These are phyloP conservation scores for Phytophthora capsici DNA, from an alignment of 352 stramenopile species.

Conservation along the genomic window DNA sequence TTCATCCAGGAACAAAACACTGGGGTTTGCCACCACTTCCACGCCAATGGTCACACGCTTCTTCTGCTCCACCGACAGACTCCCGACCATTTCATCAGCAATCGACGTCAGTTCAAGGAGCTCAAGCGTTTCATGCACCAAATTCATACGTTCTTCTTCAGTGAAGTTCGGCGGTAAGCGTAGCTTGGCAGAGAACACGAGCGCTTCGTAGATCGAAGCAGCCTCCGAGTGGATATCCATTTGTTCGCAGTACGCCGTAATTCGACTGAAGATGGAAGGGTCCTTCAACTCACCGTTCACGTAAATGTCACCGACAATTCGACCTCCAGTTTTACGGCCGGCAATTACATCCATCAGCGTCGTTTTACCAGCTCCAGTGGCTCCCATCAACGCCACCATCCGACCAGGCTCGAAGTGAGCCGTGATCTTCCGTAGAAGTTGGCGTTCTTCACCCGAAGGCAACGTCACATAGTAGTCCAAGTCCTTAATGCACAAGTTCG, in stretches of 20 bases:
- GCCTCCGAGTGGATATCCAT: slow-evolving; percentile 49
- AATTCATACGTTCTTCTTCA: slow-evolving; percentile 40
- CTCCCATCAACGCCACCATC: slow-evolving; percentile 53
- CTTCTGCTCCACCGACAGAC: slow-evolving; percentile 88
- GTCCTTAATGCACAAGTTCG: slow-evolving; percentile 51
- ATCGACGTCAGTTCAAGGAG: slow-evolving; percentile 55
- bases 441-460: slow-evolving; percentile 50
- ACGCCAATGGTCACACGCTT: slow-evolving; percentile 93
- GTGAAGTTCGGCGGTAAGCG: slow-evolving; percentile 63
- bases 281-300: slow-evolving; percentile 91
- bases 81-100: slow-evolving; percentile 48
- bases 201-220: slow-evolving; percentile 83
- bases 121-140: slow-evolving; percentile 61
- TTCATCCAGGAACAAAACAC: slow-evolving; percentile 94
- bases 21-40: too few relatives aligned
- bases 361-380: slow-evolving; percentile 61
- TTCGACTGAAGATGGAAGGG: slow-evolving; percentile 73
- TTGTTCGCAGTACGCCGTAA: slow-evolving; percentile 63
- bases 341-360: slow-evolving; percentile 66
- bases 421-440: slow-evolving; percentile 43
- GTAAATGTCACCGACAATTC: slow-evolving; percentile 80
- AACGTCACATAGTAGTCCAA: slow-evolving; percentile 61
- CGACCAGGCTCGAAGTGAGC: slow-evolving; percentile 45
- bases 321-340: slow-evolving; percentile 54
- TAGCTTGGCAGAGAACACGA: slow-evolving; percentile 87